Percentiles rank a stretch among this genome's conserved stretches.
phyloP scores from a whole-genome alignment of 768 basidiomycete genomes.

The Trametes villosa region DNA sequence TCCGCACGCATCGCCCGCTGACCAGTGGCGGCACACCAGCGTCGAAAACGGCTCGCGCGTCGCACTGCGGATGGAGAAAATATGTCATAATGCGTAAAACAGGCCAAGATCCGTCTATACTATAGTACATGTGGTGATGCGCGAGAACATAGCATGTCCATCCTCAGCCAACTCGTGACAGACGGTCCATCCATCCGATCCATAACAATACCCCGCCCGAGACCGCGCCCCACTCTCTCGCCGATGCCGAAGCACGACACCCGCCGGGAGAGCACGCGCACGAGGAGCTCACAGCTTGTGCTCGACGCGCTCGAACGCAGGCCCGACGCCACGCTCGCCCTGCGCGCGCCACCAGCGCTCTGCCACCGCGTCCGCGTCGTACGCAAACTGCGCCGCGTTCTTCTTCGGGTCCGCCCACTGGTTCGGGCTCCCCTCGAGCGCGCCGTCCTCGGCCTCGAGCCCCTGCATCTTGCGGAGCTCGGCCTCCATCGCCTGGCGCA shows the following conservation, averaged over 20 bases:
- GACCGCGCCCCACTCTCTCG: too few relatives aligned
- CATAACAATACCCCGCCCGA: too few relatives aligned
- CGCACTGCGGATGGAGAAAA: neutral
- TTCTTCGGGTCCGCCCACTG: constrained; percentile 63
- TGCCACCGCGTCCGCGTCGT: constrained; percentile 56
- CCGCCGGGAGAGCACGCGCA: too few relatives aligned
- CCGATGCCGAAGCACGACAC: too few relatives aligned
- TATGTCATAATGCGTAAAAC: too few relatives aligned
- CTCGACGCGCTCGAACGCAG: neutral
- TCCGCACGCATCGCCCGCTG: neutral
- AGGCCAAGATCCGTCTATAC: too few relatives aligned
- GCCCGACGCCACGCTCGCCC: constrained; percentile 25
- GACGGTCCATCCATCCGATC: too few relatives aligned
- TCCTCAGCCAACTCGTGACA: too few relatives aligned
- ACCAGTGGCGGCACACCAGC: neutral
- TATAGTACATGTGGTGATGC: too few relatives aligned
- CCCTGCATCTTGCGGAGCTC: constrained; percentile 37
- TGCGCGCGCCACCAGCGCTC: constrained; percentile 52
- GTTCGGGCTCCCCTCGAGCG: constrained; percentile 48
- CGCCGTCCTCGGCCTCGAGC: neutral
- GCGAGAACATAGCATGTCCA: too few relatives aligned
- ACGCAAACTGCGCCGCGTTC: constrained; percentile 51
- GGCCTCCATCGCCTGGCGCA: constrained; percentile 52
- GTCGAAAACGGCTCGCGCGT: neutral
- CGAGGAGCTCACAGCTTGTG: neutral